Percentiles rank a stretch among this genome's conserved stretches.
These are phyloP conservation scores for Scytalidium lignicola DNA, from an alignment of 2,329 filamentous ascomycete genomes.

Conservation along the genomic window DNA sequence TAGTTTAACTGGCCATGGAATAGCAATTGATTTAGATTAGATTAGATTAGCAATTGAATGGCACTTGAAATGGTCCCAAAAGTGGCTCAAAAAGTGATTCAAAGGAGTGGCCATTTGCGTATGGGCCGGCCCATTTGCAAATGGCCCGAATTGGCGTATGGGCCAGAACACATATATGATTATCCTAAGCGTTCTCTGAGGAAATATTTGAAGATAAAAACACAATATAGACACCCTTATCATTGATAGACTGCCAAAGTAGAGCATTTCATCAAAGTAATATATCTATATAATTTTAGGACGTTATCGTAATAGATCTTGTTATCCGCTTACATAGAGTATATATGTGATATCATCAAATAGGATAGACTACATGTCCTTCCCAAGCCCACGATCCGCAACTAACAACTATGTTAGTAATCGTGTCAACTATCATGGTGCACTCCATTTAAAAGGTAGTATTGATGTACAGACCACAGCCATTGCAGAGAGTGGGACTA, in stretches of 20 bases:
- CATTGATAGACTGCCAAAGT: slow-evolving; percentile 10
- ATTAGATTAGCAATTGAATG: too few species aligned
- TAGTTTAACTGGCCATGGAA: too few species aligned
- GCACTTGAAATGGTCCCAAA: too few species aligned
- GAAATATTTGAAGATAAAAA: slow-evolving; percentile 17
- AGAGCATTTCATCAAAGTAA: slow-evolving; percentile 12
- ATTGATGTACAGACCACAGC: slow-evolving; percentile 4
- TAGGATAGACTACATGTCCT: slow-evolving; percentile 13
- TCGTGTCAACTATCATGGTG: too few species aligned
- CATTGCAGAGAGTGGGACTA: slow-evolving; percentile 6
- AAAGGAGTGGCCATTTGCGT: too few species aligned
- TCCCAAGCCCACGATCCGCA: slow-evolving; percentile 7
- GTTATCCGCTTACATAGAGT: slow-evolving; percentile 8
- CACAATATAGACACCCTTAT: slow-evolving; percentile 11
- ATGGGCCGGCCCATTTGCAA: too few species aligned
- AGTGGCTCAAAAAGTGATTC: too few species aligned
- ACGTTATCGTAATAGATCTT: not conserved
- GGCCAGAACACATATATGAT: too few species aligned
- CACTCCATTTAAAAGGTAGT: too few species aligned
- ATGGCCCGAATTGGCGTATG: too few species aligned
- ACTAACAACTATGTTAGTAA: slow-evolving; percentile 7
- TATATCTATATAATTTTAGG: slow-evolving; percentile 9
- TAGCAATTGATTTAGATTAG: too few species aligned
- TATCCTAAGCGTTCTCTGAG: too few species aligned
- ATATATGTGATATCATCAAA: slow-evolving; percentile 10